These are phyloP conservation scores for Penicillium corylophilum DNA, from an alignment of 2,329 filamentous ascomycete genomes.

Conservation along the genomic window DNA sequence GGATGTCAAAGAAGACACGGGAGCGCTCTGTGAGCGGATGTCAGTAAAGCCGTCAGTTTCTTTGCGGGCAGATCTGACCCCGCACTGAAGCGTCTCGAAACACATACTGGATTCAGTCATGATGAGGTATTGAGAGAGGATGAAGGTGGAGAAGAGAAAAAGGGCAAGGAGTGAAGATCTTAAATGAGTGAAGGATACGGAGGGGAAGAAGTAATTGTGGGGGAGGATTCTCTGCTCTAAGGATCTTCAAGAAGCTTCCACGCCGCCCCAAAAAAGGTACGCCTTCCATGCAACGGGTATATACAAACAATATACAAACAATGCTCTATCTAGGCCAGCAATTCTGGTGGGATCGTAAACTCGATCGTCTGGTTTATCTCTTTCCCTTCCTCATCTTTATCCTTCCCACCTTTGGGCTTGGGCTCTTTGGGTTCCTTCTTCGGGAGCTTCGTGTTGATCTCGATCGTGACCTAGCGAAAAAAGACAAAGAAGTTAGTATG, in stretches of 20 bases:
- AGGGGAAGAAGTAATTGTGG: slow-evolving; percentile 16
- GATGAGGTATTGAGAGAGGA: slow-evolving; percentile 8
- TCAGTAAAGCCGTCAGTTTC: slow-evolving; percentile 15
- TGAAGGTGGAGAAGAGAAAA: slow-evolving; percentile 4
- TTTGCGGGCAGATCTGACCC: slow-evolving; percentile 21
- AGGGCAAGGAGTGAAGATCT: slow-evolving; percentile 5
- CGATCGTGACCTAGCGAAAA: slow-evolving; percentile 41
- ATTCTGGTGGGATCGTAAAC: slow-evolving; percentile 27
- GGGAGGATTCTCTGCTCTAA: slow-evolving; percentile 15
- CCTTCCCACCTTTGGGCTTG: slow-evolving; percentile 8
- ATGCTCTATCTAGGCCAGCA: slow-evolving; percentile 15
- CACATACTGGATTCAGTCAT: slow-evolving; percentile 42
- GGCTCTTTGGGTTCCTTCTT: slow-evolving; percentile 35
- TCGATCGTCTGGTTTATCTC: slow-evolving; percentile 19
- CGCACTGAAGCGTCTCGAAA: slow-evolving; percentile 25
- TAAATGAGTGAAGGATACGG: slow-evolving; percentile 1
- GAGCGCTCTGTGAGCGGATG: slow-evolving; percentile 54
- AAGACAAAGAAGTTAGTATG: slow-evolving; percentile 5
- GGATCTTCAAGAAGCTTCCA: slow-evolving; percentile 45
- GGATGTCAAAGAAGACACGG: slow-evolving; percentile 91
- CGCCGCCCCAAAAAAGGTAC: slow-evolving; percentile 19
- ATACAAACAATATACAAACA: not conserved
- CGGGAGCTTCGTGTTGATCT: slow-evolving; percentile 48
- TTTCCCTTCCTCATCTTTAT: slow-evolving; percentile 7
- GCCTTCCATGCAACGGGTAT: slow-evolving; percentile 6